Conservation (phyloP, 345 rosid genomes). For the Euclidium syriacum region DNA sequence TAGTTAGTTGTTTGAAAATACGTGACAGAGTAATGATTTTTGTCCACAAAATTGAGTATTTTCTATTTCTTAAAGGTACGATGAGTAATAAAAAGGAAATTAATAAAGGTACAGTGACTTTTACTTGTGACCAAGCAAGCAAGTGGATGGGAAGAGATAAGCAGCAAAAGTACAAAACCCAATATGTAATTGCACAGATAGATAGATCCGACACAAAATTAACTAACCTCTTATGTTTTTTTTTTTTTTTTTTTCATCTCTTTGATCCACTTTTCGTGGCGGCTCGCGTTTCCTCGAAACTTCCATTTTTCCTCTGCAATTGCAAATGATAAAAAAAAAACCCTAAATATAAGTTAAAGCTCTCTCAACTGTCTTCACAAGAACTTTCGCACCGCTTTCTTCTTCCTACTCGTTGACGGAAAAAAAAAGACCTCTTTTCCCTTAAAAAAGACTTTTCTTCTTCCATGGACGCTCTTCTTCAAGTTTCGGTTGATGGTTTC, state of each 20-base stretch:
- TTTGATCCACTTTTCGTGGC: constrained; percentile 19
- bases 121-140: constrained; percentile 4
- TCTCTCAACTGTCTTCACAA: constrained; percentile 15
- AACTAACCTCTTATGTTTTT: background rate
- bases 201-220: constrained; percentile 21
- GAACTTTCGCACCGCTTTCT: constrained; percentile 8
- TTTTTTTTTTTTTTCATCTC: background rate
- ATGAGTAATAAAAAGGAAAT: too few species aligned
- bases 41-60: background rate
- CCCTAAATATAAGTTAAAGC: background rate
- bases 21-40: background rate
- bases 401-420: background rate
- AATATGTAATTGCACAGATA: constrained; percentile 15
- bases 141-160: background rate
- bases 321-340: background rate
- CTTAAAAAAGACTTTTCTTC: background rate
- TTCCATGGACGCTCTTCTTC: constrained; percentile 28
- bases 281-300: constrained; percentile 21
- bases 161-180: background rate
- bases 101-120: background rate
- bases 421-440: background rate
- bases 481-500: constrained; percentile 16
- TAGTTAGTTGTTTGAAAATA: background rate
- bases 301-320: background rate
- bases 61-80: too few species aligned